Evolutionary conservation across 306 rosid genomes (phyloP), one percentile per base, ranked within the genome.

Genomic region (Dalbergia oliveri): DNA sequence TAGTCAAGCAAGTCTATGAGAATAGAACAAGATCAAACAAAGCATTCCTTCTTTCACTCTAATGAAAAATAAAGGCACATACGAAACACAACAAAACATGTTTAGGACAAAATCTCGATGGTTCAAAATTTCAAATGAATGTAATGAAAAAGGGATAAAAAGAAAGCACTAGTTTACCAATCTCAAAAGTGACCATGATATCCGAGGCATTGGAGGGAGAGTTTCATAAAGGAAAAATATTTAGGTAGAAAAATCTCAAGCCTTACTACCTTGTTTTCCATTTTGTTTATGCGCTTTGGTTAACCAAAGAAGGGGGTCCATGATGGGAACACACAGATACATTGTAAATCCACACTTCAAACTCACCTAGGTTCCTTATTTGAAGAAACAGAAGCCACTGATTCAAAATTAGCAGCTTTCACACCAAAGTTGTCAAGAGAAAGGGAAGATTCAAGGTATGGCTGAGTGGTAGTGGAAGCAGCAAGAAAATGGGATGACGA

Each of bases 311-410:
- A 26, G 78, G 19, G 50, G 23, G 45, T 56, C 44, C 21, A 18
- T 64, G 72, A 75, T 34, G 39, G 44, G 0, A 66, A 45, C 60
- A 11, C 26, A 63, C 0, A 23, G 14, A 69, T 14, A 9, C 39
- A 33, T 23, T 11, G 66, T 5, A 61, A 85, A 66, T 34, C 39
- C 14, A 73, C 39, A 43, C 13, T 49, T 3, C 4, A 43, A 39
- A 80, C 82, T 58, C 18, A 91, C 97, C 97, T 88, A 39, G 82
- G 80, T 45, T 75, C 89, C 78, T 75, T 84, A 58, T 66, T 72
- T 37, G 89, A 67, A 39, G 87, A 56, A 75, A 74, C 78, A 72
- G 91, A 76, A 54, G 77, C 45, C 65, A 84, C 7, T 39, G 81
- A 34, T 37, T 15, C 87, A 66, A 83, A 88, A 57, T 57, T 53